phyloP scores from a whole-genome alignment of 495 filamentous ascomycete genomes.

The Hypoxylon fragiforme region DNA sequence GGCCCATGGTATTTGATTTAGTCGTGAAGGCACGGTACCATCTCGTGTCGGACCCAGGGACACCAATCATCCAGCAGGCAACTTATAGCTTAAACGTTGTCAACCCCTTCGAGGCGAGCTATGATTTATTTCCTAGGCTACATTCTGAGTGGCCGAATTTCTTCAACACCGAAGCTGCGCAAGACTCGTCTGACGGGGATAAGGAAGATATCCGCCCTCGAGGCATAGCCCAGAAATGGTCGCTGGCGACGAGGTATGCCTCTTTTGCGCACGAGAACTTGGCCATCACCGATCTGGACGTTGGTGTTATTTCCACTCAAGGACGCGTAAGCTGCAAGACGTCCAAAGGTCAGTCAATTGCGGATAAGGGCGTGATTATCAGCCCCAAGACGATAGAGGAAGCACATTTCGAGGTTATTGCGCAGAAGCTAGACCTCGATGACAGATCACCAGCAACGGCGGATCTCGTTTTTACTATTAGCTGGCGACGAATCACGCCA shows the following conservation, averaged over 20 bases:
- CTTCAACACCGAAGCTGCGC: slow-evolving; percentile 60
- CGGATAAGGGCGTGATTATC: slow-evolving; percentile 46
- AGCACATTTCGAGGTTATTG: slow-evolving; percentile 68
- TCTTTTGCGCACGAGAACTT: slow-evolving; percentile 76
- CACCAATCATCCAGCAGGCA: slow-evolving; percentile 74
- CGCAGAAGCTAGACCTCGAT: slow-evolving; percentile 75
- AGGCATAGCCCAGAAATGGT: slow-evolving; percentile 83
- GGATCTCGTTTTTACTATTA: slow-evolving; percentile 73
- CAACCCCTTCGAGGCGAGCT: slow-evolving; percentile 85
- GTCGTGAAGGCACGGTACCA: slow-evolving; percentile 75
- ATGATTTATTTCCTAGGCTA: slow-evolving; percentile 76
- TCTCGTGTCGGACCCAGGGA: slow-evolving; percentile 78
- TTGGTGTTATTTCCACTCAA: slow-evolving; percentile 58
- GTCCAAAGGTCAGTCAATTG: slow-evolving; percentile 37
- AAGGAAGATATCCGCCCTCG: slow-evolving; percentile 27
- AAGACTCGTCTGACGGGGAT: slow-evolving; percentile 31
- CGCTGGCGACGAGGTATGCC: slow-evolving; percentile 67
- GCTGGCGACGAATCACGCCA: slow-evolving; percentile 64
- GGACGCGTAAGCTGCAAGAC: slow-evolving; percentile 51
- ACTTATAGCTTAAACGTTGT: slow-evolving; percentile 69
- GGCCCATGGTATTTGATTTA: slow-evolving; percentile 66
- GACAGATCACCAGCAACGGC: slow-evolving; percentile 73
- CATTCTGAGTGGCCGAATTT: slow-evolving; percentile 86
- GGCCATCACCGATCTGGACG: slow-evolving; percentile 63
- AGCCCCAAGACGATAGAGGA: slow-evolving; percentile 67